These are phyloP conservation scores for Wickerhamomyces sydowiorum DNA, from an alignment of 805 yeast genomes.

Conservation along the genomic window DNA sequence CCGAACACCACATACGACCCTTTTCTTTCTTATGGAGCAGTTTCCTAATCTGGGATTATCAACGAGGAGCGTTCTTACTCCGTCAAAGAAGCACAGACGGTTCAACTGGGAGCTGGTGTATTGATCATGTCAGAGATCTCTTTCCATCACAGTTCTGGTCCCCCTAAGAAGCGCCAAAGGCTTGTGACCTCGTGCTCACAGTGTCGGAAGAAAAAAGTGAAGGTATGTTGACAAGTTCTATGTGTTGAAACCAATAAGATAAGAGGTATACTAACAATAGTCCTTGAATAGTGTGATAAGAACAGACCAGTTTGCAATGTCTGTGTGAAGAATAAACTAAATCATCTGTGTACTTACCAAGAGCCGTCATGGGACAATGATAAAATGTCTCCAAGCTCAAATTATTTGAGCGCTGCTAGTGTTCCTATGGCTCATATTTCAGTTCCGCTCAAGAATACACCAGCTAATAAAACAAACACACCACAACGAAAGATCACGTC, in stretches of 20 bases:
- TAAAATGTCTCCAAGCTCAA: conserved; percentile 7
- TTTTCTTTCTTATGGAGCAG: background rate
- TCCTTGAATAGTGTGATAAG: conserved; percentile 29
- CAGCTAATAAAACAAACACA: background rate
- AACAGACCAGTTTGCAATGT: conserved; percentile 48
- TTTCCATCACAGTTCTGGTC: conserved; percentile 8
- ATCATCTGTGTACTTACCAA: conserved; percentile 43
- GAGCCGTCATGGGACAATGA: conserved; percentile 55
- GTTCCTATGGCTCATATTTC: conserved; percentile 21
- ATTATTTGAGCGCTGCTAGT: conserved; percentile 18
- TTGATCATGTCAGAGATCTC: background rate
- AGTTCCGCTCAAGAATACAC: background rate
- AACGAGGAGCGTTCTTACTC: background rate
- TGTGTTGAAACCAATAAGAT: no score
- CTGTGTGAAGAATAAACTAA: conserved; percentile 44
- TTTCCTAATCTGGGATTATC: background rate
- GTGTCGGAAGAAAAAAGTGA: conserved; percentile 21
- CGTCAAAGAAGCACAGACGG: background rate
- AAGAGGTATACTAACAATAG: background rate
- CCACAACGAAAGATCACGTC: background rate
- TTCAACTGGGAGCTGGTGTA: no score
- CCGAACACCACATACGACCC: background rate
- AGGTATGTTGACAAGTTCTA: background rate
- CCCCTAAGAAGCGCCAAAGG: conserved; percentile 18
- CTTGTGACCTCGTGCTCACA: conserved; percentile 19